A percentile compares a stretch with the other conserved stretches of the same genome.
These are phyloP conservation scores for Aspergillus taichungensis DNA, from an alignment of 495 filamentous ascomycete species.

Conservation along the genomic window DNA sequence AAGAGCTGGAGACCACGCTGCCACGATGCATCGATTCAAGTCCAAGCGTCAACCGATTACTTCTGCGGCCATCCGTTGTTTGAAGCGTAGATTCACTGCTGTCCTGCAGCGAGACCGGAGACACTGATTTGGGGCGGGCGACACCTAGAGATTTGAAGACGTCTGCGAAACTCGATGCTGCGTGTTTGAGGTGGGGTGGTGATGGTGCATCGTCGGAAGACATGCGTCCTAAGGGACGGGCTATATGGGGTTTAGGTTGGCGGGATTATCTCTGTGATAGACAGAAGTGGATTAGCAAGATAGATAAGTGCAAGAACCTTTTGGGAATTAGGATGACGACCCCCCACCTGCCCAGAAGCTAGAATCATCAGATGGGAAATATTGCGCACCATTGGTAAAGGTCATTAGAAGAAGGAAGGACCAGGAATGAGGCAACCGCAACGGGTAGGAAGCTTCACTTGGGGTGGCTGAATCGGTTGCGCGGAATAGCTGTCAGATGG, in stretches of 20 bases:
- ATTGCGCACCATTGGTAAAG: too few species aligned
- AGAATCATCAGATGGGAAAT: too few species aligned
- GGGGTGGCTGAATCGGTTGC: too few species aligned
- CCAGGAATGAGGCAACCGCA: too few species aligned
- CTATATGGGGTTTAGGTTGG: slow-evolving; percentile 7
- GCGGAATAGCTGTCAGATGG: too few species aligned
- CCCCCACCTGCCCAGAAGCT: too few species aligned
- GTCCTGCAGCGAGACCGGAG: slow-evolving; percentile 28
- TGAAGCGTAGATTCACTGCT: slow-evolving; percentile 26
- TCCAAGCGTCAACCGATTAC: slow-evolving; percentile 22
- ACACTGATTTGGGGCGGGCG: slow-evolving; percentile 32
- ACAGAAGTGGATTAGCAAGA: too few species aligned
- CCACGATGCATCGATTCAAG: slow-evolving; percentile 40
- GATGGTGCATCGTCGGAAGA: slow-evolving; percentile 39
- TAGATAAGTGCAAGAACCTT: too few species aligned
- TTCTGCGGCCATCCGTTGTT: slow-evolving; percentile 23
- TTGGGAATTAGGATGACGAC: too few species aligned
- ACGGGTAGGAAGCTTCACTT: too few species aligned
- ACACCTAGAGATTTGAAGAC: slow-evolving; percentile 40
- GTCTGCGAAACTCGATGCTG: slow-evolving; percentile 36
- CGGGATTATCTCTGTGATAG: too few species aligned
- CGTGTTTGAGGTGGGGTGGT: slow-evolving; percentile 26
- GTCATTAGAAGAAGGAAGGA: too few species aligned
- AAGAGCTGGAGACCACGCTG: slow-evolving; percentile 36
- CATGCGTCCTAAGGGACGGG: slow-evolving; percentile 35